phyloP scores from a whole-genome alignment of 1,284 basidiomycete genomes.

The Athelia sp. region DNA sequence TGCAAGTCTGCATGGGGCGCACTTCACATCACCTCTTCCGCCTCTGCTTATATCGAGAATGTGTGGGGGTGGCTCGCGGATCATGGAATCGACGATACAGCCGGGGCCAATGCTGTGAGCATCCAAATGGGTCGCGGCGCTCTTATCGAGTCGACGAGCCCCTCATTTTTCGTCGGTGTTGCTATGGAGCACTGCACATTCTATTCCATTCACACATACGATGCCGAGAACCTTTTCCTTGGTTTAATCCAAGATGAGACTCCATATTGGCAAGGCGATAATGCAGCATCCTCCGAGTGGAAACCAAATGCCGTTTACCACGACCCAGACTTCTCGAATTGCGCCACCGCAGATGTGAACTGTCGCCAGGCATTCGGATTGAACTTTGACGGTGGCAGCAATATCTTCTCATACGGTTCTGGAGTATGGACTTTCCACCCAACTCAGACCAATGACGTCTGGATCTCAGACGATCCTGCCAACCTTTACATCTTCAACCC shows the following conservation, averaged over 20 bases:
- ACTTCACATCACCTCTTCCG: neutral
- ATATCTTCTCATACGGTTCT: neutral
- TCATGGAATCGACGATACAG: neutral
- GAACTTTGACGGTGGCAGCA: neutral
- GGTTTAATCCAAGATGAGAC: neutral
- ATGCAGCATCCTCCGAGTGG: neutral
- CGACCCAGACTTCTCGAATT: constrained; percentile 1
- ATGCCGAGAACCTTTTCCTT: neutral
- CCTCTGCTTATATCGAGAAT: neutral
- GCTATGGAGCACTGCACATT: neutral
- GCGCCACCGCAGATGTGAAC: neutral
- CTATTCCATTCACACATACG: neutral
- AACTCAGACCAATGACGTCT: neutral
- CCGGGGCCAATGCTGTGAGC: neutral
- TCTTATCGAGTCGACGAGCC: neutral
- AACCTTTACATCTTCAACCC: neutral
- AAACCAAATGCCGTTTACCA: neutral
- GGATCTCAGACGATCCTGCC: neutral
- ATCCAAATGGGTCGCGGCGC: neutral
- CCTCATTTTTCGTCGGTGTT: neutral
- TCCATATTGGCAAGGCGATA: neutral
- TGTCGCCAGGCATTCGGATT: neutral
- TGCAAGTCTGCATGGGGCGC: neutral
- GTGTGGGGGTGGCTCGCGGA: neutral
- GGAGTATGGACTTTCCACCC: neutral